Evolutionary conservation across 306 rosid species (phyloP).

Genomic region (Nissolia schottii): DNA sequence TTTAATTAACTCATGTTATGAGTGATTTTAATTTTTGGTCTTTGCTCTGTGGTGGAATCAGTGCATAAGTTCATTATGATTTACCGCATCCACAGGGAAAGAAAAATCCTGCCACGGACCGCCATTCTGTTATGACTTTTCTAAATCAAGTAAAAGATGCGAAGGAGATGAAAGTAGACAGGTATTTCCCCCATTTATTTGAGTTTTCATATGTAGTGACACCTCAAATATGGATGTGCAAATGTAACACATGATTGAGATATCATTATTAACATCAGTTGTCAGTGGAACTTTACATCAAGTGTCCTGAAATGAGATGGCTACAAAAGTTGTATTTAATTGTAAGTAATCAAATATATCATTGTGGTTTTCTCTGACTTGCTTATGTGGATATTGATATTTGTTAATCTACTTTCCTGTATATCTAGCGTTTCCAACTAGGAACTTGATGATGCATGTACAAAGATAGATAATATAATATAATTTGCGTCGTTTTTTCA

Average conservation of each 20-base stretch:
- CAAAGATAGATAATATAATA: too few relatives aligned
- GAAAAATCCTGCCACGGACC: constrained; percentile 82
- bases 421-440: too few relatives aligned
- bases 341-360: too few relatives aligned
- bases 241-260: neutral
- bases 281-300: neutral
- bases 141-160: constrained; percentile 64
- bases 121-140: constrained; percentile 55
- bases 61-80: neutral
- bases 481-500: too few relatives aligned
- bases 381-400: too few relatives aligned
- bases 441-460: too few relatives aligned
- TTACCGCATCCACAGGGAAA: constrained; percentile 63
- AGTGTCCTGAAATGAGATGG: neutral
- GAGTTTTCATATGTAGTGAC: neutral
- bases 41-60: constrained; percentile 5
- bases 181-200: constrained; percentile 42
- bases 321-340: too few relatives aligned
- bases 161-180: constrained; percentile 81
- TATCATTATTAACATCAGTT: neutral
- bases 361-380: too few relatives aligned
- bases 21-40: neutral
- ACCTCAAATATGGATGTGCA: neutral
- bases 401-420: too few relatives aligned
- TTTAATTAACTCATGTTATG: neutral